Base-by-base conservation (phyloP, 192 early-diverging fungal species). In the Haplosporangium gracile region DNA sequence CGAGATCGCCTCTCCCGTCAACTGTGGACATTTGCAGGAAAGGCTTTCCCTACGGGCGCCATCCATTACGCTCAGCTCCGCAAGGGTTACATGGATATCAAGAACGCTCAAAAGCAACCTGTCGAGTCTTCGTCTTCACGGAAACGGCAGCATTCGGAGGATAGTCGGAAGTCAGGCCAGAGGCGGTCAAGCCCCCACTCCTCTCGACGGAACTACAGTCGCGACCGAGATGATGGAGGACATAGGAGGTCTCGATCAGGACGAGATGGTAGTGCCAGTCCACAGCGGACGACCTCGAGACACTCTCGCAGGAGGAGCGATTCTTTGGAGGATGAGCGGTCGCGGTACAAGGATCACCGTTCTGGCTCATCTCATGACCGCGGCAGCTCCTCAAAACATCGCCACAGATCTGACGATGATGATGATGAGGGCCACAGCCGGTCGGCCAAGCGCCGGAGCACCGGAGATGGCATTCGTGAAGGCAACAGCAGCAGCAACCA, bases 151-250 rank as follows among this genome's bases (percentile, higher is more conserved):
- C 40, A 93, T 93, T 83, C 79, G 93, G 76, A 97, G 92, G 97
- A 92, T 92, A 78, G 95, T 91, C 89, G 93, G 89, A 75, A 91
- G 92, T 36, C 91, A 94, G 94, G 95, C 93, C 94, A 26, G 87
- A 85, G 68, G 76, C 90, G 74, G 78, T 81, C 36, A 87, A 96
- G 34, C 85, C 92, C 60, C 85, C 91, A 70, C 77, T 86, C 26
- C 83, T 93, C 80, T 68, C 94, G 51, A 89, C 90, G 82, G 71
- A 89, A 53, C 79, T 94, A 71, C 94, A 94, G 91, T 89, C 89
- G 72, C 82, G 91, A 34, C 69, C 91, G 68, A 88, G 92, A 89
- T 77, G 85, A 74, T 24, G 76, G 78, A 71, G 78, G 72, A 34
- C 77, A 73, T 69, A 78, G 73, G 77, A 78, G 75, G 18, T 78